Evolutionary conservation across 768 basidiomycete genomes (phyloP).

Genomic region (Amanita inopinata): DNA sequence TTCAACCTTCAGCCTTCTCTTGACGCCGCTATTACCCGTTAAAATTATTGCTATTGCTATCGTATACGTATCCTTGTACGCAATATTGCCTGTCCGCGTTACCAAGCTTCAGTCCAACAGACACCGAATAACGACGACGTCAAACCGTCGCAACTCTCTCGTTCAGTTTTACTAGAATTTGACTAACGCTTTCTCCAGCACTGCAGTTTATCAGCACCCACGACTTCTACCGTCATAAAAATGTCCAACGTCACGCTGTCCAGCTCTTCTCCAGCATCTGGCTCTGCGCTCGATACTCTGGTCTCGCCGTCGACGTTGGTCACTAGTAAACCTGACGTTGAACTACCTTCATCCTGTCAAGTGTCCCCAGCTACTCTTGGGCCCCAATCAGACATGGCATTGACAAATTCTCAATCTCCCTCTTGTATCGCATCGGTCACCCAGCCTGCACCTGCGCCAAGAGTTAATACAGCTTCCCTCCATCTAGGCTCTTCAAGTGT

Average conservation of each 20-base stretch:
- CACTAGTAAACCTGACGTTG: not conserved
- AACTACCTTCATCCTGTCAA: slow-evolving; percentile 7
- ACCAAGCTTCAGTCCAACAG: slow-evolving; percentile 7
- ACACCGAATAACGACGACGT: too few relatives aligned
- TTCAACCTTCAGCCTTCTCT: not conserved
- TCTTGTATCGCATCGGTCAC: not conserved
- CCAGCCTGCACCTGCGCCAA: not conserved
- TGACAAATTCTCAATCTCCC: not conserved
- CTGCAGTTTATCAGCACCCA: too few relatives aligned
- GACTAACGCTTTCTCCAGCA: not conserved
- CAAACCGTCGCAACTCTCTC: too few relatives aligned
- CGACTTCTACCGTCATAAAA: not conserved
- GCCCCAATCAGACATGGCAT: slow-evolving; percentile 6
- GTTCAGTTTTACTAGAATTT: too few relatives aligned
- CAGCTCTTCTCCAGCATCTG: slow-evolving; percentile 1
- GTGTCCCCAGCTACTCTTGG: slow-evolving; percentile 5
- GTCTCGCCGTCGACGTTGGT: slow-evolving; percentile 1
- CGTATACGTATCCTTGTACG: slow-evolving; percentile 10
- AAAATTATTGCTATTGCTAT: slow-evolving; percentile 11
- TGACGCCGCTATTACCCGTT: slow-evolving; percentile 9
- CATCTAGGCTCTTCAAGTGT: not conserved
- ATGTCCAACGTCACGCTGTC: slow-evolving; percentile 5
- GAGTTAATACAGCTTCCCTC: not conserved
- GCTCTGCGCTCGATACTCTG: not conserved
- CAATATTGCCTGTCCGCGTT: slow-evolving; percentile 8